A percentile compares a stretch with the other conserved stretches of the same genome.
These are phyloP conservation scores for Yamadazyma siamensis DNA, from an alignment of 1,139 yeast genomes.

Conservation along the genomic window DNA sequence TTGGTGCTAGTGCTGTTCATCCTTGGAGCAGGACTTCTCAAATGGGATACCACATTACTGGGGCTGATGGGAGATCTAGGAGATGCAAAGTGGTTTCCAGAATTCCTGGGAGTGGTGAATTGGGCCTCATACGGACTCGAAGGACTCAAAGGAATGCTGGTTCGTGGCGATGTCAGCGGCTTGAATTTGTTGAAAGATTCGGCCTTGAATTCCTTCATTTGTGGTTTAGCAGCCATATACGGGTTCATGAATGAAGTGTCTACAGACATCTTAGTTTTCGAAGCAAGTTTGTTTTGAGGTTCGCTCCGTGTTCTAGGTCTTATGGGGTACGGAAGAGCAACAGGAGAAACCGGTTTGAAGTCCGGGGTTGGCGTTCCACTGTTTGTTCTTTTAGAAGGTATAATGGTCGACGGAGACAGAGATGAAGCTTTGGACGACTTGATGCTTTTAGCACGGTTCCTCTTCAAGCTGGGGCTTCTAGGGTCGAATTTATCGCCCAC, in stretches of 20 bases:
- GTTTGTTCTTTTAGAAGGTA: not conserved
- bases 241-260: conserved; percentile 8
- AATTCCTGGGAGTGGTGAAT: not conserved
- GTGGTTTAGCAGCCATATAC: conserved; percentile 3
- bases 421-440: not conserved
- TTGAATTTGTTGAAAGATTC: conserved; percentile 8
- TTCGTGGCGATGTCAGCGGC: conserved; percentile 1
- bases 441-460: too few relatives aligned
- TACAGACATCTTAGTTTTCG: not conserved
- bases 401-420: not conserved
- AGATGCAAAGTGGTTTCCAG: not conserved
- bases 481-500: not conserved
- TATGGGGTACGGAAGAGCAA: not conserved
- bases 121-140: not conserved
- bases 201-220: conserved; percentile 8
- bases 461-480: not conserved
- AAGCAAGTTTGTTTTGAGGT: not conserved
- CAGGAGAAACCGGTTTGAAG: conserved; percentile 1
- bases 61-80: conserved; percentile 1
- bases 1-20: conserved; percentile 1
- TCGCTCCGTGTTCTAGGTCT: not conserved
- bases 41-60: not conserved
- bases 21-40: not conserved
- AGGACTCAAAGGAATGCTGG: conserved; percentile 3
- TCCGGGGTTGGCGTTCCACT: not conserved